Evolutionary conservation across 2,329 filamentous ascomycete species (phyloP).

Genomic region (Pseudogymnoascus sp.): DNA sequence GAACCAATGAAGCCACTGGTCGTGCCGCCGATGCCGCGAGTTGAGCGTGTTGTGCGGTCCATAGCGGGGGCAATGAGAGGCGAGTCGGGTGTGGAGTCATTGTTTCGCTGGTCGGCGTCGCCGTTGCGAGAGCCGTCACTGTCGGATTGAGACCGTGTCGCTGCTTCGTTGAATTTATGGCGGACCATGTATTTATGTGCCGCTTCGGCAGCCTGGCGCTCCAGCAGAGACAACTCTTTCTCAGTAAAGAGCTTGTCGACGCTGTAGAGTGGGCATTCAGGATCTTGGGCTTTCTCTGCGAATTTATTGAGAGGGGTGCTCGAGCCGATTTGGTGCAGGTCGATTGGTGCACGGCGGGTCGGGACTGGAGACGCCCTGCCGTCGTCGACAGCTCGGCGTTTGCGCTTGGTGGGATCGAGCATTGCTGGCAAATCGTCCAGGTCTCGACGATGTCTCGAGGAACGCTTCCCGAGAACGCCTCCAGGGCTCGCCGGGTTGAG

Average conservation of each 20-base stretch:
- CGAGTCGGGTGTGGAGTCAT: constrained; percentile 36
- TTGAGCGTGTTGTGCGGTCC: constrained; percentile 59
- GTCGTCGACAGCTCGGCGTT: constrained; percentile 52
- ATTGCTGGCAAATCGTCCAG: constrained; percentile 51
- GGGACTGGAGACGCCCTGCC: constrained; percentile 54
- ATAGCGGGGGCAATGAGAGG: constrained; percentile 46
- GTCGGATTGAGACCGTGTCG: constrained; percentile 21
- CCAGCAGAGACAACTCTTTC: constrained; percentile 59
- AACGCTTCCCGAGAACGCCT: constrained; percentile 55
- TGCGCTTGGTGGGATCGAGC: constrained; percentile 54
- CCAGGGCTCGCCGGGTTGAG: constrained; percentile 58
- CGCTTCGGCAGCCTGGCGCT: constrained; percentile 54
- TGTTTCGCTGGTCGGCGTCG: constrained; percentile 42
- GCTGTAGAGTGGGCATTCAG: constrained; percentile 52
- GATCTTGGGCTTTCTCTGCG: constrained; percentile 50
- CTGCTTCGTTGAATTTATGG: constrained; percentile 31
- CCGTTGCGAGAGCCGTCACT: constrained; percentile 44
- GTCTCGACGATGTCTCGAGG: constrained; percentile 52
- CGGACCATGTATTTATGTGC: constrained; percentile 55
- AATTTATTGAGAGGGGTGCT: constrained; percentile 54
- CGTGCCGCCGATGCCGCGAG: constrained; percentile 39
- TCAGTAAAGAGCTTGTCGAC: constrained; percentile 66
- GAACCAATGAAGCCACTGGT: constrained; percentile 49
- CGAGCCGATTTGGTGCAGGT: constrained; percentile 37
- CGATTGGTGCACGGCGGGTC: constrained; percentile 44